These are phyloP conservation scores for Pleurotus pulmonarius DNA, from an alignment of 768 basidiomycete genomes.

Conservation along the genomic window DNA sequence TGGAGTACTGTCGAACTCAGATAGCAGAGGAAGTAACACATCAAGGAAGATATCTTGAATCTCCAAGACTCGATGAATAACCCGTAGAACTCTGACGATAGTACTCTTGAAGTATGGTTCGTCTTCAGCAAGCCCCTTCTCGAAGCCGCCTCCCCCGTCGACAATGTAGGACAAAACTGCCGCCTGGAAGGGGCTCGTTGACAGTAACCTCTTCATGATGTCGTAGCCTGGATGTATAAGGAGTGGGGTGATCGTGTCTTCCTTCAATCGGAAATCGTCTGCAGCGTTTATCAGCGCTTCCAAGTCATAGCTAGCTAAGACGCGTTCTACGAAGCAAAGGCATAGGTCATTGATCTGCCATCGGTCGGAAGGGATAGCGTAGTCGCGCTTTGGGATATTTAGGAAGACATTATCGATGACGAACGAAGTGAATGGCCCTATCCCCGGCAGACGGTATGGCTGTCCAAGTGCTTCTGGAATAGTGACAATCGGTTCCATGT, in stretches of 20 bases:
- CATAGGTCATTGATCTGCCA: slow-evolving; percentile 88
- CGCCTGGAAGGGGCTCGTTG: slow-evolving; percentile 66
- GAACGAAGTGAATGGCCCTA: slow-evolving; percentile 80
- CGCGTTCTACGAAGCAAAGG: slow-evolving; percentile 80
- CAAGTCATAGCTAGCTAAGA: slow-evolving; percentile 77
- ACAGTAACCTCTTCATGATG: slow-evolving; percentile 74
- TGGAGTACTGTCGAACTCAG: slow-evolving; percentile 56
- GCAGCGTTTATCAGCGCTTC: slow-evolving; percentile 60
- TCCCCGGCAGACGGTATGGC: slow-evolving; percentile 75
- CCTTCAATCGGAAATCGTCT: slow-evolving; percentile 49
- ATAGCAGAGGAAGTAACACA: slow-evolving; percentile 74
- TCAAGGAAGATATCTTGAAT: slow-evolving; percentile 90
- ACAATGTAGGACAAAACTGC: slow-evolving; percentile 77
- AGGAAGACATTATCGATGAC: slow-evolving; percentile 88
- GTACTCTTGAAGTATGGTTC: slow-evolving; percentile 71
- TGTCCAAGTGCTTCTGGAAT: slow-evolving; percentile 80
- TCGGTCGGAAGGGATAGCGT: slow-evolving; percentile 66
- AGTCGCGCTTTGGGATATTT: slow-evolving; percentile 72
- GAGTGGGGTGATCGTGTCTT: slow-evolving; percentile 51
- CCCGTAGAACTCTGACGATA: slow-evolving; percentile 77
- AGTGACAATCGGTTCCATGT: slow-evolving; percentile 62
- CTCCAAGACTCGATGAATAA: slow-evolving; percentile 77
- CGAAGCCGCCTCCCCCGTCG: slow-evolving; percentile 75
- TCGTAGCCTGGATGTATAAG: slow-evolving; percentile 86
- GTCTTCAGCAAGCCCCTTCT: slow-evolving; percentile 63